Evolutionary conservation across 2,329 filamentous ascomycete genomes (phyloP).

Genomic region (Trichoderma hamatum): DNA sequence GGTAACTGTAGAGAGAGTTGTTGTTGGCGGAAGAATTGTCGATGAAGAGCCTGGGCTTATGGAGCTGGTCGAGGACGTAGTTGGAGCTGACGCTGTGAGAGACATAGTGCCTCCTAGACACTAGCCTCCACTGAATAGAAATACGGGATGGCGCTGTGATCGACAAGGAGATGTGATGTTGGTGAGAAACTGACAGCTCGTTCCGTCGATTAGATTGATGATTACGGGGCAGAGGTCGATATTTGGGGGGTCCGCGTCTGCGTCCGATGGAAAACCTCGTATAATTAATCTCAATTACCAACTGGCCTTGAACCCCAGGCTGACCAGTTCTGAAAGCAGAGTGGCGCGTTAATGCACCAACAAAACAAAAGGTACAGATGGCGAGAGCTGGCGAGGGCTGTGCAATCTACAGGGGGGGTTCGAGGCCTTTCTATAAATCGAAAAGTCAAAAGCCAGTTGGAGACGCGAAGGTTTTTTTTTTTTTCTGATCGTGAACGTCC

Average conservation of each 20-base stretch:
- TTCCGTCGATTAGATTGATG: not conserved
- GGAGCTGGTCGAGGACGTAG: constrained; percentile 1
- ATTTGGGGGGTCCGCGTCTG: not conserved
- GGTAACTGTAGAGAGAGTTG: constrained; percentile 25
- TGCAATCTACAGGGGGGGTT: constrained; percentile 4
- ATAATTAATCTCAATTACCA: not conserved
- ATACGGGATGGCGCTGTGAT: constrained; percentile 13
- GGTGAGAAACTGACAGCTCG: not conserved
- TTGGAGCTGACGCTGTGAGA: constrained; percentile 11
- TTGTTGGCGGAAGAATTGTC: not conserved
- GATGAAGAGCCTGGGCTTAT: constrained; percentile 18
- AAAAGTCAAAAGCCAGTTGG: not conserved
- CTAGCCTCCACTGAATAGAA: not conserved
- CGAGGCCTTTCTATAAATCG: not conserved
- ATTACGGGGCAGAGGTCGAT: not conserved
- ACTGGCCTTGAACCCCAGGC: not conserved
- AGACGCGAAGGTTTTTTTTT: constrained; percentile 12
- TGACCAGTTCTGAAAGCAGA: not conserved
- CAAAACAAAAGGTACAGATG: not conserved
- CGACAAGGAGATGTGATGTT: constrained; percentile 12
- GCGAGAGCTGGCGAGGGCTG: not conserved
- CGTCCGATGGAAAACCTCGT: not conserved
- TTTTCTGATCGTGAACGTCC: constrained; percentile 5
- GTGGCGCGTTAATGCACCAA: not conserved
- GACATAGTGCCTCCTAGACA: constrained; percentile 25